Evolutionary conservation across 2,329 filamentous ascomycete genomes (phyloP).

Genomic region (Thelonectria rubi): DNA sequence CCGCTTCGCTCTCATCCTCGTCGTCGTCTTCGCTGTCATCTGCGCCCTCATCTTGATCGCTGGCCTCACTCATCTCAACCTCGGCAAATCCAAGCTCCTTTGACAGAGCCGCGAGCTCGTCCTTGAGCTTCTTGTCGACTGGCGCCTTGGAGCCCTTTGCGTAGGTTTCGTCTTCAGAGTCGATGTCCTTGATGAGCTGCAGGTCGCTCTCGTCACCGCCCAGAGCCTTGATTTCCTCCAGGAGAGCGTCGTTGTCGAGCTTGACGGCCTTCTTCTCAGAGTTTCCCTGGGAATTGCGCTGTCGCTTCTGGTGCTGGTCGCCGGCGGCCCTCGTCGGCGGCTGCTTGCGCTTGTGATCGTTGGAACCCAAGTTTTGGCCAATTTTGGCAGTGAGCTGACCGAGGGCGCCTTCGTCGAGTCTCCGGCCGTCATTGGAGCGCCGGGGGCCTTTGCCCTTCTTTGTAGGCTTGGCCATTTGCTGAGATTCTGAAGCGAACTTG

Average conservation of each 20-base stretch:
- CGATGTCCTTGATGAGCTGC: conserved; percentile 65
- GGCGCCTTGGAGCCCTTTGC: conserved; percentile 45
- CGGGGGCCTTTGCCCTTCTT: conserved; percentile 49
- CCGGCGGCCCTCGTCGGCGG: conserved; percentile 48
- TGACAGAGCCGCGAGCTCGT: conserved; percentile 50
- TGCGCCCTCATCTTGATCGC: conserved; percentile 49
- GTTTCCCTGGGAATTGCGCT: conserved; percentile 44
- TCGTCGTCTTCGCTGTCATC: conserved; percentile 48
- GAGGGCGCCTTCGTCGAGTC: conserved; percentile 61
- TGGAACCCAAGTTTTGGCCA: conserved; percentile 58
- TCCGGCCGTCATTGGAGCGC: conserved; percentile 31
- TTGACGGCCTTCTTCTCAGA: conserved; percentile 38
- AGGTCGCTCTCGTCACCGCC: conserved; percentile 73
- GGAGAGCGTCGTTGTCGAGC: conserved; percentile 53
- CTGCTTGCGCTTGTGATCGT: conserved; percentile 57
- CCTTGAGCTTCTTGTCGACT: conserved; percentile 53
- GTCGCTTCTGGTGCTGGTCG: conserved; percentile 50
- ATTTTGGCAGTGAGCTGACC: conserved; percentile 65
- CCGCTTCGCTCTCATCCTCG: conserved; percentile 44
- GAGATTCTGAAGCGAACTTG: conserved; percentile 13
- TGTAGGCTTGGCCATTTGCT: conserved; percentile 47
- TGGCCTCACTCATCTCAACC: conserved; percentile 47
- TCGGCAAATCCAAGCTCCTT: conserved; percentile 52
- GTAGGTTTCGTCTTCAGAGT: conserved; percentile 53
- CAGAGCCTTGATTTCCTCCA: conserved; percentile 71